Percentiles rank a stretch among this genome's conserved stretches.
Conservation (phyloP, 73 alveolate genomes). For the Blepharisma stoltei region DNA sequence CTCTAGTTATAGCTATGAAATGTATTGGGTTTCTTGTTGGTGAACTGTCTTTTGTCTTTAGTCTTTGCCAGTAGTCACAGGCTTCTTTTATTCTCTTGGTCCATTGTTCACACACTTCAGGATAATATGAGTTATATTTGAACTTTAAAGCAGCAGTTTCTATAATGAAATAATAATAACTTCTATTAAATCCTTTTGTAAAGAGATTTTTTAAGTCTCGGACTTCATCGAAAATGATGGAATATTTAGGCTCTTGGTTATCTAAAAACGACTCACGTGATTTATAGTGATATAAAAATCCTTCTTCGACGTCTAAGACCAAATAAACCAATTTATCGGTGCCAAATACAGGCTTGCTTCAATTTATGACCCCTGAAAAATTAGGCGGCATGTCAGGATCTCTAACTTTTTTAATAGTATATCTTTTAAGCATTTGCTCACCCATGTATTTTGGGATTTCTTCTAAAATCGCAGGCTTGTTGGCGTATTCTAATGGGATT, state of each 20-base stretch:
- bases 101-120: constrained; percentile 15
- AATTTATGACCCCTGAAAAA: too few species aligned
- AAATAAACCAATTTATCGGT: constrained; percentile 10
- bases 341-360: too few species aligned
- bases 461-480: background rate
- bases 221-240: background rate
- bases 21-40: too few species aligned
- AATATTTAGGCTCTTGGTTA: background rate
- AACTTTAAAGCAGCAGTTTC: constrained; percentile 2
- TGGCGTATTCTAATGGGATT: constrained; percentile 4
- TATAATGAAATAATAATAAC: background rate
- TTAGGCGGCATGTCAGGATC: too few species aligned
- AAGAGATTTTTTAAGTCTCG: background rate
- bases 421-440: background rate
- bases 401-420: too few species aligned
- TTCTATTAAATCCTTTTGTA: background rate
- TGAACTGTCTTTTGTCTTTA: too few species aligned
- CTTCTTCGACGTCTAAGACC: background rate
- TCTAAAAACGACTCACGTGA: background rate
- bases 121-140: background rate
- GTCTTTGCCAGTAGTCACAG: too few species aligned
- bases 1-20: too few species aligned
- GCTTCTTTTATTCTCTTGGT: background rate
- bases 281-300: constrained; percentile 9
- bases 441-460: constrained; percentile 13